Percentiles rank a stretch among this genome's conserved stretches.
Evolutionary conservation across 129 eudicot species (phyloP).

Genomic region (Deinandra increscens): DNA sequence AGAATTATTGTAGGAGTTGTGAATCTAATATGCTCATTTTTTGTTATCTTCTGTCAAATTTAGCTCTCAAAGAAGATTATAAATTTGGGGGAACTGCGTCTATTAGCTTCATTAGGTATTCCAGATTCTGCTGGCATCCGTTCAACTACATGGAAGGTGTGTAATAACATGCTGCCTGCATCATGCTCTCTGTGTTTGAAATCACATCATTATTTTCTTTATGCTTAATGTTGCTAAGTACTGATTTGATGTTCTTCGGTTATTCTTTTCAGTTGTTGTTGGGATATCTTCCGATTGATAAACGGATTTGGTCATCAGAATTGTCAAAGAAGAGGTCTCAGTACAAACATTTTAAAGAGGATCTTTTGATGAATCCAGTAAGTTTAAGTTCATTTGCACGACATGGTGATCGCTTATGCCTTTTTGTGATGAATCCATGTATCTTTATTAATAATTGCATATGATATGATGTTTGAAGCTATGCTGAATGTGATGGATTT

Average conservation of each 20-base stretch:
- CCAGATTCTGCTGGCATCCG: constrained; percentile 90
- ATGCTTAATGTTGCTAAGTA: not conserved
- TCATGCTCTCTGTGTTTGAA: not conserved
- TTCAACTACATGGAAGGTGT: constrained; percentile 87
- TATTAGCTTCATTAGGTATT: constrained; percentile 72
- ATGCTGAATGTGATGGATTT: constrained; percentile 7
- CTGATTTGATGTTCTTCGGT: constrained; percentile 11
- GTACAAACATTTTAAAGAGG: constrained; percentile 81
- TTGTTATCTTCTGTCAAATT: not conserved
- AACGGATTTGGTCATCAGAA: constrained; percentile 80
- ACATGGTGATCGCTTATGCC: not conserved
- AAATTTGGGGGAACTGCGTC: constrained; percentile 76
- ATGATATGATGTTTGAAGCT: not conserved
- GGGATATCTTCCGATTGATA: constrained; percentile 82
- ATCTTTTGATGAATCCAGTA: constrained; percentile 89
- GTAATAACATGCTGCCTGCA: not conserved
- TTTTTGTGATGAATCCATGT: not conserved
- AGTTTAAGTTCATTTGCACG: constrained; percentile 35
- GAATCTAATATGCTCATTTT: not conserved
- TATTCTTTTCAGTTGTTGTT: constrained; percentile 61
- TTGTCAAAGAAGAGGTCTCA: constrained; percentile 89
- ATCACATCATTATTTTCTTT: not conserved
- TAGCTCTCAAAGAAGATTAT: constrained; percentile 83
- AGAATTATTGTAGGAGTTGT: not conserved
- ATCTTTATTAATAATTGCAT: constrained; percentile 5